phyloP scores from a whole-genome alignment of 2,329 filamentous ascomycete species.

The Pseudocercospora vitis region DNA sequence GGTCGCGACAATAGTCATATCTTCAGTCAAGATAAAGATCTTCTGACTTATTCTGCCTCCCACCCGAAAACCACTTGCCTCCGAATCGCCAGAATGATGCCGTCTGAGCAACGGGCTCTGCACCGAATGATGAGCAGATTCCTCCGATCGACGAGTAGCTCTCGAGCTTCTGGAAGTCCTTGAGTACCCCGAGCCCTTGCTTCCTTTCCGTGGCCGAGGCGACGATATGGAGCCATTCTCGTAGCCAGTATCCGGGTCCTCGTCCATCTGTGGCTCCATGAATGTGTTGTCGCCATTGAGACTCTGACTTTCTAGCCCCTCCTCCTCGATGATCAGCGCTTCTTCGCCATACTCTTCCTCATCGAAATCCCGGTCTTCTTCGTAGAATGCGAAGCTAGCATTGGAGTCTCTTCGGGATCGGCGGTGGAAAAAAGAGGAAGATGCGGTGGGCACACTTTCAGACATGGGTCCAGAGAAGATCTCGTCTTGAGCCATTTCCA shows the following conservation, averaged over 20 bases:
- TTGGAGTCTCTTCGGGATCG: constrained; percentile 78
- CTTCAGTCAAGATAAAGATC: constrained; percentile 88
- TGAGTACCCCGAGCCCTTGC: constrained; percentile 27
- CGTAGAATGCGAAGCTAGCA: constrained; percentile 85
- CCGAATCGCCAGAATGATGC: constrained; percentile 68
- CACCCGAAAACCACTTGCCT: constrained; percentile 60
- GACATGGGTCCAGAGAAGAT: constrained; percentile 90
- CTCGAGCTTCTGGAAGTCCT: constrained; percentile 56
- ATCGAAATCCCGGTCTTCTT: constrained; percentile 63
- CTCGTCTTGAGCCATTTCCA: constrained; percentile 99
- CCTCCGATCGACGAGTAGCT: constrained; percentile 16
- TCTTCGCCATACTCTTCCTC: constrained; percentile 54
- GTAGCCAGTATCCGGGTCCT: constrained; percentile 14
- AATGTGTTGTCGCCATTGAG: constrained; percentile 41
- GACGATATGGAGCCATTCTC: constrained; percentile 25
- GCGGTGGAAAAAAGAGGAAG: constrained; percentile 87
- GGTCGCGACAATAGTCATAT: constrained; percentile 88
- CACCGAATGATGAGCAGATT: constrained; percentile 22
- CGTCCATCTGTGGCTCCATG: constrained; percentile 39
- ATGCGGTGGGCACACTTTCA: constrained; percentile 91
- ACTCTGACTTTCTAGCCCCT: constrained; percentile 42
- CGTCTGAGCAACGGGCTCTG: constrained; percentile 66
- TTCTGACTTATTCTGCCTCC: constrained; percentile 77
- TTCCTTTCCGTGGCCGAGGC: constrained; percentile 42
- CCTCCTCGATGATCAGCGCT: constrained; percentile 48